A percentile compares a stretch with the other conserved stretches of the same genome.
These are phyloP conservation scores for Diplotaxis tenuifolia DNA, from an alignment of 345 rosid genomes.

Conservation along the genomic window DNA sequence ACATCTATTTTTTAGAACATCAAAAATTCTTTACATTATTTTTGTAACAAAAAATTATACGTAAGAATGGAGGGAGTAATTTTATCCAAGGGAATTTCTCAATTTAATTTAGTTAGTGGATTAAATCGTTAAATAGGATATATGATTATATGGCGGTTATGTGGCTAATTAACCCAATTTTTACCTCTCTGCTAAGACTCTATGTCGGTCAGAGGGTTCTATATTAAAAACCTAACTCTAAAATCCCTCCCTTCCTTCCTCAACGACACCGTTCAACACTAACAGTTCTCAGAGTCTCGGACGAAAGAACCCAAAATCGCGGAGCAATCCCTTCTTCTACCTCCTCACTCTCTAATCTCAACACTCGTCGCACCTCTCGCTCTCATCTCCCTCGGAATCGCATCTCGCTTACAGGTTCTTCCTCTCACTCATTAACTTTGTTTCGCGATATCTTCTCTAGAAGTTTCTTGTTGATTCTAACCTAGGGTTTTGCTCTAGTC, in stretches of 20 bases:
- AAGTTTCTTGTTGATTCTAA: neutral
- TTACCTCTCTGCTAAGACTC: neutral
- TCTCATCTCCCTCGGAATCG: neutral
- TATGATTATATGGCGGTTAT: too few species aligned
- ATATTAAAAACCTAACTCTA: conserved; percentile 18
- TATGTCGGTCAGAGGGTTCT: neutral
- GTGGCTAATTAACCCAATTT: too few species aligned
- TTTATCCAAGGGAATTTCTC: too few species aligned
- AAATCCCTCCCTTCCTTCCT: neutral
- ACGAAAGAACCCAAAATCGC: conserved; percentile 11
- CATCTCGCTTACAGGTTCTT: neutral
- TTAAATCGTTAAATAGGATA: too few species aligned
- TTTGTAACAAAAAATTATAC: too few species aligned
- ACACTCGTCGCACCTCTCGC: too few species aligned
- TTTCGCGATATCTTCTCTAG: neutral
- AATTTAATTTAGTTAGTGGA: too few species aligned
- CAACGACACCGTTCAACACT: conserved; percentile 10
- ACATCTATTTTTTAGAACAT: too few species aligned
- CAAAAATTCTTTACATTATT: too few species aligned
- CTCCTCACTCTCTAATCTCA: neutral
- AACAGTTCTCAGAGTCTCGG: conserved; percentile 10
- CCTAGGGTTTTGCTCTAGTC: conserved; percentile 11
- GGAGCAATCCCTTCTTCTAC: neutral
- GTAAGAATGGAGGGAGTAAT: too few species aligned
- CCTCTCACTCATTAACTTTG: neutral